Percentiles rank a stretch among this genome's conserved stretches.
Evolutionary conservation across 106 monocot genomes (phyloP).

Genomic region (Amphibolis antarctica): DNA sequence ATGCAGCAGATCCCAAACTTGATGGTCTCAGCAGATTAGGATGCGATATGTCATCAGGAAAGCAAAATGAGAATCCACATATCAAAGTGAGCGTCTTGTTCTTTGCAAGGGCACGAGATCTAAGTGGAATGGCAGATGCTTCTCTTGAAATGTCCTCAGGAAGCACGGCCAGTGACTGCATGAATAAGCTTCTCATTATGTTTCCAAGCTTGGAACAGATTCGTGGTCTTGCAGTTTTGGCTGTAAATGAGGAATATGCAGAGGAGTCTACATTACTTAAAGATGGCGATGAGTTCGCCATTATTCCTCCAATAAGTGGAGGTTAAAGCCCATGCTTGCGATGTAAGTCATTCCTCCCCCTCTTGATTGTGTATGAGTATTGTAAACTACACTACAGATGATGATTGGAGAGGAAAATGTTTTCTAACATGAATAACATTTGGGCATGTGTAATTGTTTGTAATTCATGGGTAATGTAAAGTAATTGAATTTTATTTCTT

Average conservation of each 20-base stretch:
- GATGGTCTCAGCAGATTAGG: no score
- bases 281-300: constrained; percentile 77
- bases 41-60: background rate
- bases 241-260: constrained; percentile 82
- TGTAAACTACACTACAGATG: no score
- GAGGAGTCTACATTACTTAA: constrained; percentile 37
- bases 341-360: background rate
- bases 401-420: no score
- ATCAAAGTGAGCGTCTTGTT: constrained; percentile 63
- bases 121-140: constrained; percentile 38
- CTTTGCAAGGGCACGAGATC: constrained; percentile 84
- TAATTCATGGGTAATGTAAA: no score
- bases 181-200: constrained; percentile 30
- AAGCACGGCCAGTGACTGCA: constrained; percentile 50
- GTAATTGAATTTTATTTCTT: no score
- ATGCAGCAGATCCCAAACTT: background rate
- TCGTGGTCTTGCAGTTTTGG: constrained; percentile 48
- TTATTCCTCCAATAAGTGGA: constrained; percentile 94
- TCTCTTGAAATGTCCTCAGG: constrained; percentile 31
- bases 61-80: background rate
- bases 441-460: no score
- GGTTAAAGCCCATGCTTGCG: constrained; percentile 25
- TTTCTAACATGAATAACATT: no score
- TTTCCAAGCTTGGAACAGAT: constrained; percentile 63
- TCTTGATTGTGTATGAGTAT: background rate